phyloP scores from a whole-genome alignment of 2,329 filamentous ascomycete genomes.

The Epichloe sp. region DNA sequence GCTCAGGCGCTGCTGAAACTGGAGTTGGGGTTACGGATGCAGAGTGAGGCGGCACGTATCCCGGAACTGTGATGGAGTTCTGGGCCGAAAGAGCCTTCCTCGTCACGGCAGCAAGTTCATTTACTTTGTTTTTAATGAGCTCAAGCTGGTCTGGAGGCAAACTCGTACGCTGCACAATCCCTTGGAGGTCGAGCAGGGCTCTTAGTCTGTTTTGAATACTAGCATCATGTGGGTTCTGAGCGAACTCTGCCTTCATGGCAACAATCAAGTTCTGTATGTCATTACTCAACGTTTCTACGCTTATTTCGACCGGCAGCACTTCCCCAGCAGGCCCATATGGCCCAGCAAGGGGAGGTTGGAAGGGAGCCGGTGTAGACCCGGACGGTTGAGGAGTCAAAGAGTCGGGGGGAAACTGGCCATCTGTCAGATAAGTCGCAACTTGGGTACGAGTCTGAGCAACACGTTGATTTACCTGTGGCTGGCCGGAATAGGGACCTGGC shows the following conservation, averaged over 20 bases:
- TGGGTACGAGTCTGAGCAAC: neutral
- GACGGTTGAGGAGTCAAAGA: slow-evolving; percentile 27
- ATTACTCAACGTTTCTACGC: slow-evolving; percentile 63
- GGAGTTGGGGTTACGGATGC: slow-evolving; percentile 20
- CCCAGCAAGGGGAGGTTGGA: slow-evolving; percentile 28
- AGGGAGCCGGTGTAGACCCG: slow-evolving; percentile 23
- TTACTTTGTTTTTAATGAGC: slow-evolving; percentile 74
- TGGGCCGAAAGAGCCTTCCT: slow-evolving; percentile 36
- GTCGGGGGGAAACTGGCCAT: slow-evolving; percentile 20
- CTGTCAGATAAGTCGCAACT: neutral
- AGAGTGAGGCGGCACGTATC: slow-evolving; percentile 21
- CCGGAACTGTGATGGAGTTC: slow-evolving; percentile 26
- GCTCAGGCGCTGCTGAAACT: slow-evolving; percentile 19
- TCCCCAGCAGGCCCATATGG: slow-evolving; percentile 19
- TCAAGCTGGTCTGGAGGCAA: slow-evolving; percentile 71
- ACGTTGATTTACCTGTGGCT: slow-evolving; percentile 16
- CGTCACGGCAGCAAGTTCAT: slow-evolving; percentile 54
- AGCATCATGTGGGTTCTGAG: slow-evolving; percentile 61
- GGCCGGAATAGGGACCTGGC: slow-evolving; percentile 10
- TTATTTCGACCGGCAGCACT: slow-evolving; percentile 34
- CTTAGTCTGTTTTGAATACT: slow-evolving; percentile 67
- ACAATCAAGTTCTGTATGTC: slow-evolving; percentile 72
- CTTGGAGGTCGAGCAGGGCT: slow-evolving; percentile 73
- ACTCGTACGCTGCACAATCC: slow-evolving; percentile 58
- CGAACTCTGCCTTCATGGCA: slow-evolving; percentile 60